phyloP scores from a whole-genome alignment of 371 early-diverging fungal genomes.

The Synchytrium microbalum region DNA sequence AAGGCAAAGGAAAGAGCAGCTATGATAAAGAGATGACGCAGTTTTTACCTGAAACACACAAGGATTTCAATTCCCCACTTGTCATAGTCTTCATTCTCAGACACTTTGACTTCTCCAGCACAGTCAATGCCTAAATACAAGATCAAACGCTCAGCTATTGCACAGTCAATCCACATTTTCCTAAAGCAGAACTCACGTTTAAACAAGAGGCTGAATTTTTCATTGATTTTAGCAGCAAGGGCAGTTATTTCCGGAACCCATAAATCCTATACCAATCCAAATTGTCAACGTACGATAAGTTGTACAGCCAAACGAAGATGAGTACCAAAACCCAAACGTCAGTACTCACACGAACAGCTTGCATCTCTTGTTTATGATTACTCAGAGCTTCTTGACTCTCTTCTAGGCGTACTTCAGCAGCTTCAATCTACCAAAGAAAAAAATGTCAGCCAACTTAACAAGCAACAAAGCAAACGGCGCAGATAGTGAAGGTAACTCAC shows the following conservation, averaged over 20 bases:
- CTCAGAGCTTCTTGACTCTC: not conserved
- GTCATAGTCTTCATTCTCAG: constrained; percentile 69
- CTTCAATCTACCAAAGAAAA: not conserved
- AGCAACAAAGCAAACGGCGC: too few species aligned
- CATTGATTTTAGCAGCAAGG: constrained; percentile 56
- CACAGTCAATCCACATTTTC: not conserved
- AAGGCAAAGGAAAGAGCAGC: not conserved
- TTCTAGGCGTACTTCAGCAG: not conserved
- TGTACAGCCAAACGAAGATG: not conserved
- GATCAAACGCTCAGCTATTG: not conserved
- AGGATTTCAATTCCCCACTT: constrained; percentile 95
- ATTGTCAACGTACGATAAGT: not conserved
- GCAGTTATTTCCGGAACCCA: constrained; percentile 63
- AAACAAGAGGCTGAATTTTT: constrained; percentile 67
- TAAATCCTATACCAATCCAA: constrained; percentile 25
- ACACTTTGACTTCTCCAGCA: constrained; percentile 73
- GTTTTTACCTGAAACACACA: constrained; percentile 66
- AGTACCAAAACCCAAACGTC: not conserved
- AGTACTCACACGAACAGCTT: not conserved
- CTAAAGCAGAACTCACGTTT: constrained; percentile 26
- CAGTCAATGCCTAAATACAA: constrained; percentile 61
- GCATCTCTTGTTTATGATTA: not conserved
- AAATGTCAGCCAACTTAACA: too few species aligned
- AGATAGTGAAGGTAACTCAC: too few species aligned
- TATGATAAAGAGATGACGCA: not conserved